These are phyloP conservation scores for Fusarium circinatum DNA, from an alignment of 2,329 filamentous ascomycete species.

Conservation along the genomic window DNA sequence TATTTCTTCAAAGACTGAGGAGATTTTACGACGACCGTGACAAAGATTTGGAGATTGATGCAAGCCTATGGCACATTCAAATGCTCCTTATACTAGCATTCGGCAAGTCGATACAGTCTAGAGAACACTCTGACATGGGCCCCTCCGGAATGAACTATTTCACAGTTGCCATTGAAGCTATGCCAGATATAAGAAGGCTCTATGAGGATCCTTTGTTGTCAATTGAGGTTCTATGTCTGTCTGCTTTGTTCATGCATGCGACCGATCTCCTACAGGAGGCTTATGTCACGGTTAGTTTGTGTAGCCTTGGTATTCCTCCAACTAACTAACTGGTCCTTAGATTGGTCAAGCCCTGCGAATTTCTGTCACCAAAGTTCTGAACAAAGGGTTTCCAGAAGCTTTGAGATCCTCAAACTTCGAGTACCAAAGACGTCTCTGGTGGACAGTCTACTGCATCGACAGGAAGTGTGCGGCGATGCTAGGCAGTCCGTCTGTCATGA, in stretches of 20 bases:
- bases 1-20: conserved; percentile 15
- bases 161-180: conserved; percentile 25
- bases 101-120: conserved; percentile 33
- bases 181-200: conserved; percentile 31
- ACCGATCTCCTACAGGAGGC: conserved; percentile 34
- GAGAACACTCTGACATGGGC: conserved; percentile 33
- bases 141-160: conserved; percentile 36
- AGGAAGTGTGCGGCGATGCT: conserved; percentile 34
- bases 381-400: conserved; percentile 29
- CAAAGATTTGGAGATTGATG: background rate
- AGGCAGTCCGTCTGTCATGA: conserved; percentile 29
- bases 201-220: conserved; percentile 31
- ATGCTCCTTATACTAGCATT: conserved; percentile 34
- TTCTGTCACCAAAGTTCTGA: conserved; percentile 29
- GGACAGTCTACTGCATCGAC: conserved; percentile 38
- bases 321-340: background rate
- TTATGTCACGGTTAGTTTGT: conserved; percentile 26
- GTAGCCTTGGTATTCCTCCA: background rate
- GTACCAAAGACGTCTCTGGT: conserved; percentile 34
- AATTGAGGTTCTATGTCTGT: conserved; percentile 32
- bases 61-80: conserved; percentile 32
- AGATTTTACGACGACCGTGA: conserved; percentile 20
- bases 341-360: conserved; percentile 32
- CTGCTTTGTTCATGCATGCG: conserved; percentile 36
- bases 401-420: conserved; percentile 22